Base-by-base conservation (phyloP, 202 grass and related monocot species). In the Panicum virgatum region DNA sequence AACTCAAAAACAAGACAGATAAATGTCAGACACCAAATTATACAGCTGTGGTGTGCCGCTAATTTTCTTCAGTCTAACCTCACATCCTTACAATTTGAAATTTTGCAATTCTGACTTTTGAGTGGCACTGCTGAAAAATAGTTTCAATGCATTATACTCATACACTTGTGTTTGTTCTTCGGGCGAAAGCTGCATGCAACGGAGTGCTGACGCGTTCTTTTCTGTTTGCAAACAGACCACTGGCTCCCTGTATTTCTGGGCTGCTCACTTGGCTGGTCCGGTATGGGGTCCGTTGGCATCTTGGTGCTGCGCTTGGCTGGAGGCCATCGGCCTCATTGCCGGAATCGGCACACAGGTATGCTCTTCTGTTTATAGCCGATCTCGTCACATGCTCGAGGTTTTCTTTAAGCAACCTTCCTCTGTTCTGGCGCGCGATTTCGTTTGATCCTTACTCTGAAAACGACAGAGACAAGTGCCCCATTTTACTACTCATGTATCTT, bases 241-340 rank as follows among this genome's bases (percentile, higher is more conserved):
- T 64, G 96, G 96, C 44, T 98, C 92, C 6, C 87, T 98, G 5
- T 98, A 98, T 80, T 98, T 98, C 48, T 98, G 96, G 96, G 96
- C 96, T 86, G 96, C 96, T 75, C 96, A 98, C 77, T 85, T 98
- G 69, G 92, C 96, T 19, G 92, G 92, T 6, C 96, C 92, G 23
- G 89, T 87, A 18, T 98, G 96, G 92, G 96, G 96, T 43, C 96
- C 96, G 0, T 90, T 98, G 59, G 96, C 96, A 42, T 98, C 96
- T 15, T 98, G 96, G 96, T 98, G 96, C 65, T 98, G 96, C 66
- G 96, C 96, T 85, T 98, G 96, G 96, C 82, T 98, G 50, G 96
- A 98, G 88, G 83, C 96, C 60, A 98, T 98, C 22, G 92, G 92
- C 63, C 96, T 98, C 0, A 93, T 96, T 85, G 93, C 91, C 58